phyloP scores from a whole-genome alignment of 768 basidiomycete species.

The Lactarius hengduanensis region DNA sequence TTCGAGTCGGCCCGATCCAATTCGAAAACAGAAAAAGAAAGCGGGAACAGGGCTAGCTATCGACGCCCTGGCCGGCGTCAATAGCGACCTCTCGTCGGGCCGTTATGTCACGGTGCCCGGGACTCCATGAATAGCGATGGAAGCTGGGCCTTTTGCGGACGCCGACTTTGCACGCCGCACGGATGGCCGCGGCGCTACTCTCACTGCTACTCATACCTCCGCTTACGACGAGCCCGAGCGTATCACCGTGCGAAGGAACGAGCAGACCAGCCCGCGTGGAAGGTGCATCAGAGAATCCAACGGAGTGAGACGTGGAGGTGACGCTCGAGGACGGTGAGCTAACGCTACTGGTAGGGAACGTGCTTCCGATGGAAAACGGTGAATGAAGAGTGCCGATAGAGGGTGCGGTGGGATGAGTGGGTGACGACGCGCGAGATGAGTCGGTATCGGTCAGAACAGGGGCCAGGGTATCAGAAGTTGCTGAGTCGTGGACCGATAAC shows the following conservation, averaged over 20 bases:
- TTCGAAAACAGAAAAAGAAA: background rate
- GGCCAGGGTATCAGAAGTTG: slow-evolving; percentile 14
- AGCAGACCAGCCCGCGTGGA: slow-evolving; percentile 13
- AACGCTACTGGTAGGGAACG: slow-evolving; percentile 5
- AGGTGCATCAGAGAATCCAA: slow-evolving; percentile 16
- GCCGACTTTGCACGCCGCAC: slow-evolving; percentile 52
- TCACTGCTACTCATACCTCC: slow-evolving; percentile 18
- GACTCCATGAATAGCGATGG: slow-evolving; percentile 53
- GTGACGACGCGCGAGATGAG: slow-evolving; percentile 29
- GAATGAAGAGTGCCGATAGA: slow-evolving; percentile 19
- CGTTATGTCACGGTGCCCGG: slow-evolving; percentile 23
- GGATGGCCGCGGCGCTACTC: slow-evolving; percentile 44
- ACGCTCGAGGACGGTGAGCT: slow-evolving; percentile 19
- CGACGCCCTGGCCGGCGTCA: slow-evolving; percentile 20
- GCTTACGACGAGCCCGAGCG: slow-evolving; percentile 23
- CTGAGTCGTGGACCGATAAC: slow-evolving; percentile 29
- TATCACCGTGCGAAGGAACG: slow-evolving; percentile 21
- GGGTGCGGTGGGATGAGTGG: slow-evolving; percentile 26
- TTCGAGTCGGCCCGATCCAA: slow-evolving; percentile 13
- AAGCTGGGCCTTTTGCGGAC: slow-evolving; percentile 47
- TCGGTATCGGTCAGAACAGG: slow-evolving; percentile 27
- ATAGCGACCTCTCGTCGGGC: slow-evolving; percentile 22
- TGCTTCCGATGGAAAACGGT: slow-evolving; percentile 22
- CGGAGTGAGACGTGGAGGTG: slow-evolving; percentile 16
- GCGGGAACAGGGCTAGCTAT: slow-evolving; percentile 13